These are phyloP conservation scores for Avena sativa DNA, from an alignment of 176 grass and related monocot genomes.

Conservation along the genomic window DNA sequence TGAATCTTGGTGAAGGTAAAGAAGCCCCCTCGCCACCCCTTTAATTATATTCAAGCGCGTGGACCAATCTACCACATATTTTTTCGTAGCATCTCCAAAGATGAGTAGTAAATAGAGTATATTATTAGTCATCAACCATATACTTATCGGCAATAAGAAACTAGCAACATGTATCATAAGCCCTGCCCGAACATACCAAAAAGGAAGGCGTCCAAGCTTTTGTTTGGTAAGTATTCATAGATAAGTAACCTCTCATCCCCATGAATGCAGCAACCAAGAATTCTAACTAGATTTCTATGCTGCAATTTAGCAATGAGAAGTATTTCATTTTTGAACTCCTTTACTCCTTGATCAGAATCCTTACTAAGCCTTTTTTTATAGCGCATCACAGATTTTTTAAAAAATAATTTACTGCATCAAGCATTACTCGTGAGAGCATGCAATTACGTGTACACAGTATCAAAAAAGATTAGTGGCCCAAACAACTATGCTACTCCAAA, in stretches of 20 bases:
- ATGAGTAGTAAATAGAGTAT: not conserved
- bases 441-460: too few species aligned
- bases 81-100: slow-evolving; percentile 46
- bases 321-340: slow-evolving; percentile 70
- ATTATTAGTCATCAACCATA: not conserved
- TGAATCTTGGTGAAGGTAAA: slow-evolving; percentile 68
- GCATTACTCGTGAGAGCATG: not conserved
- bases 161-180: too few species aligned
- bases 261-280: slow-evolving; percentile 55
- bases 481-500: not conserved
- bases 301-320: slow-evolving; percentile 65
- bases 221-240: slow-evolving; percentile 72
- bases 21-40: slow-evolving; percentile 56
- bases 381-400: not conserved
- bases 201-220: slow-evolving; percentile 60
- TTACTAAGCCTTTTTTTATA: slow-evolving; percentile 57
- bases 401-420: not conserved
- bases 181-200: slow-evolving; percentile 42
- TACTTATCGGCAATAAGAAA: too few species aligned
- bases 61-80: slow-evolving; percentile 42
- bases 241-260: slow-evolving; percentile 59
- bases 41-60: slow-evolving; percentile 49
- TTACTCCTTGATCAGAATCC: slow-evolving; percentile 49
- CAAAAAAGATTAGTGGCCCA: not conserved
- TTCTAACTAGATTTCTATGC: slow-evolving; percentile 62